phyloP scores from a whole-genome alignment of 2,329 filamentous ascomycete genomes.

The Colletotrichum shisoi region DNA sequence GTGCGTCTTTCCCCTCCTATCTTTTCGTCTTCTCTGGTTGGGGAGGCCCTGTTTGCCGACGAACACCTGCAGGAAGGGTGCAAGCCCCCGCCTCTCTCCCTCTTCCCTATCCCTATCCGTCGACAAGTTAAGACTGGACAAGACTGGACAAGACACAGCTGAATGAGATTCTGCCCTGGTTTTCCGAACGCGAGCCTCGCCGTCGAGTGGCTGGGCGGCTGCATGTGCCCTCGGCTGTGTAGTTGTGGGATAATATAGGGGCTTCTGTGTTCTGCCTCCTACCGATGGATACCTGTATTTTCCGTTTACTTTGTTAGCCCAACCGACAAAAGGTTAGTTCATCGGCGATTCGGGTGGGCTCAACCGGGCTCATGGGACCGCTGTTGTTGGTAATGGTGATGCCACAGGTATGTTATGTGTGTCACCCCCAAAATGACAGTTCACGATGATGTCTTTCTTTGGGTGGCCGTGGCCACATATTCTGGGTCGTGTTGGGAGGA shows the following conservation, averaged over 20 bases:
- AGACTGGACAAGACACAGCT: slow-evolving; percentile 7
- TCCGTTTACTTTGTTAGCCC: background rate
- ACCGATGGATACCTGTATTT: background rate
- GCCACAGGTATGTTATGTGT: background rate
- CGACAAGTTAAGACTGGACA: slow-evolving; percentile 15
- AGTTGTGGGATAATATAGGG: background rate
- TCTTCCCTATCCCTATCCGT: background rate
- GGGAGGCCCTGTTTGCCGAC: slow-evolving; percentile 11
- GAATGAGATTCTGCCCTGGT: slow-evolving; percentile 13
- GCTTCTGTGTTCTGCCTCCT: background rate
- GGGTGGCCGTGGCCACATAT: background rate
- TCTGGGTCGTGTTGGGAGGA: background rate
- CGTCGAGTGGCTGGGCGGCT: background rate
- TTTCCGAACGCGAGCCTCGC: background rate
- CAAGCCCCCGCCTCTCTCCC: background rate
- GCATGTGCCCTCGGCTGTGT: slow-evolving; percentile 5
- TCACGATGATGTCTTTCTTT: slow-evolving; percentile 23
- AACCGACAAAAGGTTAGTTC: background rate
- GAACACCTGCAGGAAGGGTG: slow-evolving; percentile 35
- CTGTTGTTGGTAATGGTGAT: background rate
- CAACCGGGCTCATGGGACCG: background rate
- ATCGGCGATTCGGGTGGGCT: background rate
- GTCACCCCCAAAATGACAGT: background rate
- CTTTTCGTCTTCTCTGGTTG: background rate
- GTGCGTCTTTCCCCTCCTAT: background rate